Base-by-base conservation (phyloP, 2,329 filamentous ascomycete genomes). In the Cucurbitaria berberidis region DNA sequence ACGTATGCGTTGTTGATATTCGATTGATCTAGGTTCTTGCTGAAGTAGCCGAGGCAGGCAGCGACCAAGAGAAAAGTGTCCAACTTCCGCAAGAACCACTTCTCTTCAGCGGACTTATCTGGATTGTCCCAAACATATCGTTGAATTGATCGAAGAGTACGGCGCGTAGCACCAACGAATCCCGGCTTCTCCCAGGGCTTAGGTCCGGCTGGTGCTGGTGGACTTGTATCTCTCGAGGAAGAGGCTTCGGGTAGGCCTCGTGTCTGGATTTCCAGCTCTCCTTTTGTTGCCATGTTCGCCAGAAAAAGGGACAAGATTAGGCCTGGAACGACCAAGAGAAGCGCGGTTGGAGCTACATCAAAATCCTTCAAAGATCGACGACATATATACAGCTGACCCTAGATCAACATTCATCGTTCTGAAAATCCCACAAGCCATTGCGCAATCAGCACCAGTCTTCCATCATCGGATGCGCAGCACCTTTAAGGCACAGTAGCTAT, bases 1-100 rank as follows among this genome's bases (percentile, higher is more conserved):
- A 70, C 67, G 21, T 69, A 73, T 8, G 69, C 67, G 53, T 73
- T 70, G 24, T 42, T 48, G 22, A 72, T 62, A 32, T 72, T 71
- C 3, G 59, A 44, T 35, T 69, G 64, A 27, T 68, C 66, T 8
- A 68, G 48, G 34, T 68, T 66, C 46, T 68, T 68, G 42, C 60
- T 63, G 27, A 70, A 68, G 39, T 67, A 70, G 2, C 64, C 66
- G 1, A 71, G 48, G 45, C 66, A 71, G 6, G 65, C 49, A 1
- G 57, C 55, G 11, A 56, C 63, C 35, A 70, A 42, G 6, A 70
- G 60, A 22, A 69, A 71, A 22, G 61, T 46, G 30, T 71, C 68
- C 5, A 71, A 53, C 46, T 71, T 71, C 49, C 70, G 63, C 19
- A 71, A 43, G 22, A 71, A 66, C 59, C 67, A 68, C 30, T 61